Evolutionary conservation across 208 protist genomes (phyloP).

Genomic region (Balamuthia mandrillaris): DNA sequence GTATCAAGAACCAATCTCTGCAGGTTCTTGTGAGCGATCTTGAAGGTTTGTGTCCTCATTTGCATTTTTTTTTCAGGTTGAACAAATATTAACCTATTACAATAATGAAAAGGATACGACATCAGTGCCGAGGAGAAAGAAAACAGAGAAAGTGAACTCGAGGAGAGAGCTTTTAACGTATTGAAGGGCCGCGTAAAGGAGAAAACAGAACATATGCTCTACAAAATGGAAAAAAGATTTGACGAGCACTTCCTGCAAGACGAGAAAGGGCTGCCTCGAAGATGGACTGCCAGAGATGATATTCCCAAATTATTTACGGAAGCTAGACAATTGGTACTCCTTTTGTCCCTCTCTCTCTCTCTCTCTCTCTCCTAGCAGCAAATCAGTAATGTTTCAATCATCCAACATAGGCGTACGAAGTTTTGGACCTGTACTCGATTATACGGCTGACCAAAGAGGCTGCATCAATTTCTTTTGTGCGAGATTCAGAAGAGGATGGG

Average conservation of each 20-base stretch:
- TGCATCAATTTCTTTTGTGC: neutral
- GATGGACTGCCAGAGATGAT: constrained; percentile 40
- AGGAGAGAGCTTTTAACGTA: neutral
- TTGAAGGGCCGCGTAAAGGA: neutral
- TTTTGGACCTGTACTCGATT: constrained; percentile 7
- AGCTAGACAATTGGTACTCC: neutral
- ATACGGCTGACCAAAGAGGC: neutral
- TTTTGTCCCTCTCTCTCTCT: neutral
- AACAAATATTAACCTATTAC: neutral
- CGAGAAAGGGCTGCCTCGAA: constrained; percentile 41
- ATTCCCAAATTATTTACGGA: constrained; percentile 12
- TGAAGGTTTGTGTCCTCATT: neutral
- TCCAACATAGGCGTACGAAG: neutral
- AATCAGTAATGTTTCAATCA: neutral
- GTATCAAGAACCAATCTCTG: neutral
- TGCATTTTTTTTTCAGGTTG: neutral
- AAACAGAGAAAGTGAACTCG: neutral
- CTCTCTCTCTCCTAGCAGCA: neutral
- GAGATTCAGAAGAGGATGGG: neutral
- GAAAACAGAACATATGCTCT: constrained; percentile 36
- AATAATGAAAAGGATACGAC: neutral
- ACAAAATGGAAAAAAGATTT: constrained; percentile 40
- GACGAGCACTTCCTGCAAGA: constrained; percentile 53
- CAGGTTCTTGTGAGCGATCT: no score
- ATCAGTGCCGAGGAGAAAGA: neutral